These are phyloP conservation scores for Vanrija sp. DNA, from an alignment of 1,284 basidiomycete genomes.

Conservation along the genomic window DNA sequence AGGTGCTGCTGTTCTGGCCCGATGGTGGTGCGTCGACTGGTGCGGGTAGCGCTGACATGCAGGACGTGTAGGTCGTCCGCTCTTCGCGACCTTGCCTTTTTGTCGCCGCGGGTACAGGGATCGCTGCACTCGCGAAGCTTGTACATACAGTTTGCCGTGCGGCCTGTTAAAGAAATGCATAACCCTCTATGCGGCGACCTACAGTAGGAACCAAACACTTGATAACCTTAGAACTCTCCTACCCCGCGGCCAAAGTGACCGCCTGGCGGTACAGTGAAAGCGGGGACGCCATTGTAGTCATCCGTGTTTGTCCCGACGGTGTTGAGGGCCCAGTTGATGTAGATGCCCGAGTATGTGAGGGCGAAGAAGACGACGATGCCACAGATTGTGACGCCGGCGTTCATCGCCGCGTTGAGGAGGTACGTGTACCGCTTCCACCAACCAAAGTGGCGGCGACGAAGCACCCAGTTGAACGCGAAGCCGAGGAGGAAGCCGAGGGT, in stretches of 20 bases:
- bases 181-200: too few relatives aligned
- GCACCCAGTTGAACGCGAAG: conserved; percentile 44
- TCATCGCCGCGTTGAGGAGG: conserved; percentile 36
- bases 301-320: conserved; percentile 10
- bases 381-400: conserved; percentile 38
- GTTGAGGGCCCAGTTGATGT: conserved; percentile 13
- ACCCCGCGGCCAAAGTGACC: conserved; percentile 21
- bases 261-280: conserved; percentile 14
- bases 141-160: too few relatives aligned
- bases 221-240: conserved; percentile 21
- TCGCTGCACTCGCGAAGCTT: too few relatives aligned
- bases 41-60: too few relatives aligned
- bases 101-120: too few relatives aligned
- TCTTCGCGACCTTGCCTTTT: too few relatives aligned
- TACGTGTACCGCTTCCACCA: conserved; percentile 44
- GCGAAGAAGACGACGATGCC: conserved; percentile 34
- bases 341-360: conserved; percentile 23
- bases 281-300: conserved; percentile 20
- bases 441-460: conserved; percentile 27
- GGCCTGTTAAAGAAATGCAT: too few relatives aligned
- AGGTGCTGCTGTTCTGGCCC: too few relatives aligned
- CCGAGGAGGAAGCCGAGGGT: conserved; percentile 55
- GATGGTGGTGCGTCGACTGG: too few relatives aligned
- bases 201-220: background rate
- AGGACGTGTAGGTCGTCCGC: too few relatives aligned